Evolutionary conservation across 176 grass and related monocot species (phyloP).

Genomic region (Avena eriantha): DNA sequence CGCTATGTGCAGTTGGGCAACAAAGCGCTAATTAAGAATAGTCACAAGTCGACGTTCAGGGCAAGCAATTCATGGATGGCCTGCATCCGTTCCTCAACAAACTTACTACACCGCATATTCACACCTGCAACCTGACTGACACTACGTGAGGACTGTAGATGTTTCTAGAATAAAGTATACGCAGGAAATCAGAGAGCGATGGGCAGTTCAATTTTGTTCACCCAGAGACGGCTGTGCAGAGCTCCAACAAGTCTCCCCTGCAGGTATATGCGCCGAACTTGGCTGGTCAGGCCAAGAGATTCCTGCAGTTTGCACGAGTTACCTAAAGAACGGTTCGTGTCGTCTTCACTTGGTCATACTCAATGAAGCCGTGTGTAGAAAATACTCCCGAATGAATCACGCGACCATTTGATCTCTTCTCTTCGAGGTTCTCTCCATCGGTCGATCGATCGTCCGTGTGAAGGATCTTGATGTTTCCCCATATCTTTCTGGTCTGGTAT

Average conservation of each 20-base stretch:
- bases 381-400: constrained; percentile 17
- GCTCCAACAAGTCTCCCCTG: not conserved
- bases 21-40: not conserved
- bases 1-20: not conserved
- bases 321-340: not conserved
- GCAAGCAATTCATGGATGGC: not conserved
- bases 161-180: not conserved
- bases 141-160: not conserved
- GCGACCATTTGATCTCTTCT: not conserved
- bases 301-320: constrained; percentile 12
- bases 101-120: not conserved
- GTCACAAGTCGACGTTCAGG: not conserved
- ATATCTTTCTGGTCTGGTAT: not conserved
- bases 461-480: not conserved
- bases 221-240: not conserved
- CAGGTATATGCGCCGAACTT: constrained; percentile 1
- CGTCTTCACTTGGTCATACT: not conserved
- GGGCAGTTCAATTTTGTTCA: not conserved
- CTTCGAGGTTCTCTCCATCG: constrained; percentile 21
- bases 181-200: not conserved
- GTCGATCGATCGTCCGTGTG: not conserved
- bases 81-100: not conserved
- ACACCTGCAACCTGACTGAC: no score
- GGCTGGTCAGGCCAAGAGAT: constrained; percentile 21
- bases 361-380: not conserved